A percentile compares a stretch with the other conserved stretches of the same genome.
Conservation (phyloP, 345 rosid genomes). For the Citrus maxima region DNA sequence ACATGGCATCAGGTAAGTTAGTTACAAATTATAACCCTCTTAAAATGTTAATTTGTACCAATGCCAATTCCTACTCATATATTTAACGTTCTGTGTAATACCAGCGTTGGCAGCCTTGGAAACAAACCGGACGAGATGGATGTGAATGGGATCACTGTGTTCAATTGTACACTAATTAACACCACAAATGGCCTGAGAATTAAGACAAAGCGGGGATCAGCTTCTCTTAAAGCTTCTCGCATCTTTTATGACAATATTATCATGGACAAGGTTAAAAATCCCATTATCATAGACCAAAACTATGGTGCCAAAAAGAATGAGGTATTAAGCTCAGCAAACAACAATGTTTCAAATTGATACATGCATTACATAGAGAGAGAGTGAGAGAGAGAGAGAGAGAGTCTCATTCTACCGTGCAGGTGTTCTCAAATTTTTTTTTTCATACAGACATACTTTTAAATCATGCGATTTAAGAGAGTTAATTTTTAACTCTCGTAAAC, state of each 20-base stretch:
- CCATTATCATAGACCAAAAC: conserved; percentile 38
- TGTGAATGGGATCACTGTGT: conserved; percentile 31
- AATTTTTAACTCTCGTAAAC: no score
- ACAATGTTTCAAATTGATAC: no score
- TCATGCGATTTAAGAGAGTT: no score
- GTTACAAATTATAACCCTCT: no score
- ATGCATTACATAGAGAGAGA: no score
- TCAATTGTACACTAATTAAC: conserved; percentile 28
- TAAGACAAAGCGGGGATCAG: conserved; percentile 25
- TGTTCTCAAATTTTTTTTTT: no score
- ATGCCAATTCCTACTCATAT: no score
- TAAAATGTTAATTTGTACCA: no score
- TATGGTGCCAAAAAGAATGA: conserved; percentile 16
- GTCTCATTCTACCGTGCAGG: no score
- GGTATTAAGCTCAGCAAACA: background rate
- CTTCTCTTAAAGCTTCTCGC: conserved; percentile 18
- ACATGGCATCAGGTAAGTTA: conserved; percentile 43
- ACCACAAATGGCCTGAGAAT: conserved; percentile 41
- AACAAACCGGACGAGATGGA: conserved; percentile 25
- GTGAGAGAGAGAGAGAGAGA: no score
- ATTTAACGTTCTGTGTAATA: background rate
- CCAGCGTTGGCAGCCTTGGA: conserved; percentile 47
- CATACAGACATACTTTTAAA: no score
- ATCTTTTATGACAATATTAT: conserved; percentile 35
- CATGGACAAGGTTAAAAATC: conserved; percentile 31